Conservation (phyloP, 139 green algal species). For the Chlorella sp. region DNA sequence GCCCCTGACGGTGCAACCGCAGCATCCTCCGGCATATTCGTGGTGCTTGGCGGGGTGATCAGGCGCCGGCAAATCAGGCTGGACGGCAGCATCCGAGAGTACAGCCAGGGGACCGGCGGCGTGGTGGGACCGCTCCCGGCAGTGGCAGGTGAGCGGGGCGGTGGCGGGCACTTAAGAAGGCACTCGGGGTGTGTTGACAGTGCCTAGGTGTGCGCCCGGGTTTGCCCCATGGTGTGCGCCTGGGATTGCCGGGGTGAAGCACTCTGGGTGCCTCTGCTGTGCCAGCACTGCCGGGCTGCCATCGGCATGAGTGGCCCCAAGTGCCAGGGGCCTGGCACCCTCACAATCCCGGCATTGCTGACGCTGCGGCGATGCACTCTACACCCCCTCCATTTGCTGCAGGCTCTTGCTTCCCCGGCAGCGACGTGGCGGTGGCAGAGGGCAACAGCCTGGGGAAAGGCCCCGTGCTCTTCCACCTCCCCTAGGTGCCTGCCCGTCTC, state of each 20-base stretch:
- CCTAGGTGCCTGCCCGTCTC: constrained; percentile 5
- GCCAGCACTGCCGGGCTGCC: not conserved
- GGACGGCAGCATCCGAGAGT: constrained; percentile 8
- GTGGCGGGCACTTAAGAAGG: too few relatives aligned
- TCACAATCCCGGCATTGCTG: not conserved
- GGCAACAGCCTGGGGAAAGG: constrained; percentile 82
- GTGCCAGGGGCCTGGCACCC: not conserved
- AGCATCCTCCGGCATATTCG: not conserved
- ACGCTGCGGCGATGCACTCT: not conserved
- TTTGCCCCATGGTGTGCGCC: too few relatives aligned
- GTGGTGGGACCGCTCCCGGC: constrained; percentile 53
- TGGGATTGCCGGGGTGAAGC: too few relatives aligned
- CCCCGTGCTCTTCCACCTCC: constrained; percentile 75
- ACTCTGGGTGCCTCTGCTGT: not conserved
- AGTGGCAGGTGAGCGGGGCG: constrained; percentile 30
- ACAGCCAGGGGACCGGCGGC: constrained; percentile 60
- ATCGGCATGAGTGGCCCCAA: not conserved
- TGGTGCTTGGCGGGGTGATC: constrained; percentile 42
- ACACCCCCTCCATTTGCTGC: not conserved
- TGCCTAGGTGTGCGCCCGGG: too few relatives aligned
- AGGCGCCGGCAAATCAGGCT: not conserved
- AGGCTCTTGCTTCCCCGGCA: constrained; percentile 43
- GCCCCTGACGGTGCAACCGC: not conserved
- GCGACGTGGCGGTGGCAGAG: constrained; percentile 52
- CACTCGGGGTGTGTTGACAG: too few relatives aligned